Evolutionary conservation across 495 filamentous ascomycete genomes (phyloP), one percentile per base, ranked within the genome.

Genomic region (Xylaria telfairii): DNA sequence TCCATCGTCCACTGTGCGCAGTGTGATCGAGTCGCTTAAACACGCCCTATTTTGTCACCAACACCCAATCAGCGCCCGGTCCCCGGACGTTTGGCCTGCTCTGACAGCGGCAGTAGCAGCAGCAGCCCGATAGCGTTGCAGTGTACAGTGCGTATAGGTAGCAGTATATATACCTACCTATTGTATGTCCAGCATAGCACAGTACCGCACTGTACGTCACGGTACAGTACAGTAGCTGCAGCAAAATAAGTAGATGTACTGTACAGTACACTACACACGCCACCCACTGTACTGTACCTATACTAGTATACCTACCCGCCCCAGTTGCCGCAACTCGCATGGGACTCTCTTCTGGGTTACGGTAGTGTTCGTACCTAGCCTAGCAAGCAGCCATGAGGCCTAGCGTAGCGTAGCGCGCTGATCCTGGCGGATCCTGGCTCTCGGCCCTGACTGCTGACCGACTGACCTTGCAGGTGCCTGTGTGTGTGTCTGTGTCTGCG

Each of bases 341-440:
- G n/a, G n/a, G n/a, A n/a, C n/a, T n/a, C n/a, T n/a, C n/a, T n/a
- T n/a, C n/a, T n/a, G n/a, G n/a, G n/a, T n/a, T 4, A 26, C 21
- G 32, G 56, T 60, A 8, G 19, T n/a, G n/a, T 32, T 7, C 15
- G 32, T 4, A 41, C 12, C 37, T 42, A 32, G 32, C 19, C 37
- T 46, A 46, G 12, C 24, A 30, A 21, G 32, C 32, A 61, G 34
- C 57, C 32, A 41, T 41, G 57, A 39, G 30, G 34, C 19, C 46
- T 37, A 63, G 28, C 54, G 26, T 21, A 69, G 67, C 53, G 51
- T 37, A 57, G 66, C 66, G 66, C 37, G 54, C 49, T 69, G 28
- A 64, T 51, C 59, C 67, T 64, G 67, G 39, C 67, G 42, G 56
- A 69, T 64, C 56, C 67, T 64, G 39, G 41, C 41, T 63, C 54